phyloP scores from a whole-genome alignment of 140 eudicot species.

The Senecio squalidus region DNA sequence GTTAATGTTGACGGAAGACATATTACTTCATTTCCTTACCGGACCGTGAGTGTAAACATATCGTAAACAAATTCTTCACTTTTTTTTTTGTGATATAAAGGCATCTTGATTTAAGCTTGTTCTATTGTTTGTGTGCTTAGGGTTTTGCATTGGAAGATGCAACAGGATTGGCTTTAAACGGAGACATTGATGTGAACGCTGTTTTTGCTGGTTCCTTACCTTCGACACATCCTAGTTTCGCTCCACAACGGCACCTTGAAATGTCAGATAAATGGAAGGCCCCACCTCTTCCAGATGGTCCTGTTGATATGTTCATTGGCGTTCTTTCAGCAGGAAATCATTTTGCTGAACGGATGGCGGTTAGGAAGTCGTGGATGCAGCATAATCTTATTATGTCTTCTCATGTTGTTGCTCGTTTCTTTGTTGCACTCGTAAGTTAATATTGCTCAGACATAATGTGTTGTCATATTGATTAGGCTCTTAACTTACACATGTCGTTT shows the following conservation, averaged over 20 bases:
- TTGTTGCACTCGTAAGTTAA: slow-evolving; percentile 85
- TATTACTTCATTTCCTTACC: slow-evolving; percentile 63
- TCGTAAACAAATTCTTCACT: too few species aligned
- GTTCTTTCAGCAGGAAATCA: slow-evolving; percentile 96
- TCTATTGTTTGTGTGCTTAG: slow-evolving; percentile 25
- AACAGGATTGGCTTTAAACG: slow-evolving; percentile 52
- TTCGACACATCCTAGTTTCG: slow-evolving; percentile 80
- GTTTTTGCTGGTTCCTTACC: slow-evolving; percentile 89
- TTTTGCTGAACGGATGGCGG: slow-evolving; percentile 97
- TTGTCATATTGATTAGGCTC: neutral
- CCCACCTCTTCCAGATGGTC: slow-evolving; percentile 65
- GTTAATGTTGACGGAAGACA: slow-evolving; percentile 71
- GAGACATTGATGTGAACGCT: slow-evolving; percentile 68
- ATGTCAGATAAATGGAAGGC: slow-evolving; percentile 66
- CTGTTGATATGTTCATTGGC: slow-evolving; percentile 71
- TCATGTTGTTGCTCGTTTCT: slow-evolving; percentile 82
- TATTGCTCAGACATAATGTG: neutral
- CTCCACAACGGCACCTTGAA: slow-evolving; percentile 73
- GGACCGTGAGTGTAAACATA: slow-evolving; percentile 66
- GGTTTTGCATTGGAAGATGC: slow-evolving; percentile 78
- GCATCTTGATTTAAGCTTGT: too few species aligned
- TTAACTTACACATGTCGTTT: neutral
- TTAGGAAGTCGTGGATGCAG: slow-evolving; percentile 98
- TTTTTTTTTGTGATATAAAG: too few species aligned
- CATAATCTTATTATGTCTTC: slow-evolving; percentile 61